A percentile compares a stretch with the other conserved stretches of the same genome.
Evolutionary conservation across 345 rosid species (phyloP).

Genomic region (Leavenworthia alabamica): DNA sequence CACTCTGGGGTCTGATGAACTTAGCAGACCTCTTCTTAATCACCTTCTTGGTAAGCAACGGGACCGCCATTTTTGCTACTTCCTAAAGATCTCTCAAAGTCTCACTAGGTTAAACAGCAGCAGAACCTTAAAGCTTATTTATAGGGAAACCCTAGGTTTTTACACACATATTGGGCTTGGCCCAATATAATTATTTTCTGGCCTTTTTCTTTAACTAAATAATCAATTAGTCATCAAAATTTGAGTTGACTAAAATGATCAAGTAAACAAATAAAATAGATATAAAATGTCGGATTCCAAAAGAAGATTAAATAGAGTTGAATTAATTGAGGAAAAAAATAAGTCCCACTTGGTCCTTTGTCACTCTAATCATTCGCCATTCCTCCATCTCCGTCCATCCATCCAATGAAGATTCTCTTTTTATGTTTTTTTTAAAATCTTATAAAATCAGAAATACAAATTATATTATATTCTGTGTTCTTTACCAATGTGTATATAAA

Average conservation of each 20-base stretch:
- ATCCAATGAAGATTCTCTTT: constrained; percentile 20
- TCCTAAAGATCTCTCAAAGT: constrained; percentile 20
- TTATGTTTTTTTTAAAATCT: background rate
- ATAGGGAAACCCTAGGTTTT: constrained; percentile 15
- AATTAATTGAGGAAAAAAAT: background rate
- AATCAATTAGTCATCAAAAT: no score
- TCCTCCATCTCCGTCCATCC: constrained; percentile 4
- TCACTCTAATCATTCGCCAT: constrained; percentile 41
- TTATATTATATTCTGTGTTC: background rate
- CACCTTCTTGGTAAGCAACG: constrained; percentile 61
- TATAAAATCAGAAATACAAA: background rate
- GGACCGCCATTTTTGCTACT: constrained; percentile 60
- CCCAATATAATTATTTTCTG: background rate
- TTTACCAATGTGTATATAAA: background rate
- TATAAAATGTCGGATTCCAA: constrained; percentile 37
- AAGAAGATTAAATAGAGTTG: constrained; percentile 36
- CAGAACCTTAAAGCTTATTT: constrained; percentile 4
- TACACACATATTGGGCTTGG: background rate
- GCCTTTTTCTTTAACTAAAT: no score
- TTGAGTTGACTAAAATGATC: background rate
- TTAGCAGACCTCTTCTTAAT: constrained; percentile 72
- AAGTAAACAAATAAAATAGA: background rate
- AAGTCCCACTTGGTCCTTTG: constrained; percentile 11
- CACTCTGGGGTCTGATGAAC: constrained; percentile 85
- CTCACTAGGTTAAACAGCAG: background rate